Percentiles rank a stretch among this genome's conserved stretches.
These are phyloP conservation scores for Colletotrichum sublineola DNA, from an alignment of 2,329 filamentous ascomycete genomes.

Conservation along the genomic window DNA sequence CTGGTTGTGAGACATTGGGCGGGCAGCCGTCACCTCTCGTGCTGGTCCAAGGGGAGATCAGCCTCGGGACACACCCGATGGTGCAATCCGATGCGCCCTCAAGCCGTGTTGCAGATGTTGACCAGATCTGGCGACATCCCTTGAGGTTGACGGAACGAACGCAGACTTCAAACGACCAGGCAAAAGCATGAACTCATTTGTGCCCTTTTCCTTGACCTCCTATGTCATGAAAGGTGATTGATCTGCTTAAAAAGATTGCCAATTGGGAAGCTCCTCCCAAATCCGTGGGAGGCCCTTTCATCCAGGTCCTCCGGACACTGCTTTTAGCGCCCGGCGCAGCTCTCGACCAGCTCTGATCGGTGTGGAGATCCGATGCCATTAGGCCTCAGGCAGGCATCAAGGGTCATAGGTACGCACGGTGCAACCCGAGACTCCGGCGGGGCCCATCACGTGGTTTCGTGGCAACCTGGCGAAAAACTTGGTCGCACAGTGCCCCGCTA, in stretches of 20 bases:
- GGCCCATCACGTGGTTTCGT: conserved; percentile 59
- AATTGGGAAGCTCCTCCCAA: conserved; percentile 10
- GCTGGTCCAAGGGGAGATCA: conserved; percentile 27
- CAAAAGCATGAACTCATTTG: no score
- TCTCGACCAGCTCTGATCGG: not conserved
- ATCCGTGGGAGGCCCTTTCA: conserved; percentile 5
- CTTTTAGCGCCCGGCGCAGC: conserved; percentile 20
- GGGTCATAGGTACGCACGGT: not conserved
- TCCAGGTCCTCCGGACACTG: conserved; percentile 20
- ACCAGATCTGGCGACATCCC: not conserved
- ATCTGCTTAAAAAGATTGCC: not conserved
- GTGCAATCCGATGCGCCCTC: conserved; percentile 3
- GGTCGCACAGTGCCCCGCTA: conserved; percentile 46
- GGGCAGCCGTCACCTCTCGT: not conserved
- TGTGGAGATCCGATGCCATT: conserved; percentile 15
- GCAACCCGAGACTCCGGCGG: not conserved
- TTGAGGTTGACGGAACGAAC: not conserved
- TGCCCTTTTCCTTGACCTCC: not conserved
- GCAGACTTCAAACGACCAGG: not conserved
- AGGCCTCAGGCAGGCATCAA: conserved; percentile 35
- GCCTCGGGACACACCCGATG: conserved; percentile 13
- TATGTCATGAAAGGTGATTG: not conserved
- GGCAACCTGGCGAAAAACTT: conserved; percentile 54
- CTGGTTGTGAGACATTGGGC: conserved; percentile 25
- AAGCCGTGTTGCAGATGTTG: not conserved